These are phyloP conservation scores for Gastrolobium villosum DNA, from an alignment of 306 rosid species.

Conservation along the genomic window DNA sequence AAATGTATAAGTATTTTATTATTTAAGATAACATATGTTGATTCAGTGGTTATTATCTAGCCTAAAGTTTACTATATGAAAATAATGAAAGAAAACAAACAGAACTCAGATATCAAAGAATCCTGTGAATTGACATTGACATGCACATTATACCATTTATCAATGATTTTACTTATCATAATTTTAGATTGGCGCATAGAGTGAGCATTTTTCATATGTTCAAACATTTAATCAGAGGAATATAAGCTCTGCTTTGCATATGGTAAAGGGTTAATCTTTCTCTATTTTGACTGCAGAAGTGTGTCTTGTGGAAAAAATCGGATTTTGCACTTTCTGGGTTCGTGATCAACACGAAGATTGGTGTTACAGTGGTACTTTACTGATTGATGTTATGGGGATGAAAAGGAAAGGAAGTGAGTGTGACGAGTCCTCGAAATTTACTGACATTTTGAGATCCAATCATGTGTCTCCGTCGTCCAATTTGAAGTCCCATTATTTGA, in stretches of 20 bases:
- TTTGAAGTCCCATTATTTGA: slow-evolving; percentile 56
- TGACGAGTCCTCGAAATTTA: slow-evolving; percentile 48
- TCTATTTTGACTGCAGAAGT: too few species aligned
- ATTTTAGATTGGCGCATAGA: slow-evolving; percentile 2
- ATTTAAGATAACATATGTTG: background rate
- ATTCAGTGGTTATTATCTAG: slow-evolving; percentile 23
- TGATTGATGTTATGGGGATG: slow-evolving; percentile 71
- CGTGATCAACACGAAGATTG: too few species aligned
- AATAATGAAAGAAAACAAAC: slow-evolving; percentile 2
- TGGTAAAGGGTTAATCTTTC: too few species aligned
- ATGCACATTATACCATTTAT: slow-evolving; percentile 42
- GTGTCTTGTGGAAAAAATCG: too few species aligned
- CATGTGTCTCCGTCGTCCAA: too few species aligned
- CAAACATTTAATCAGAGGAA: background rate
- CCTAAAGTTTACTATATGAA: slow-evolving; percentile 33
- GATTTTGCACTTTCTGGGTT: too few species aligned
- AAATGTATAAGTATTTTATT: too few species aligned
- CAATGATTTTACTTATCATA: slow-evolving; percentile 23
- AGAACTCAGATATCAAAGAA: slow-evolving; percentile 20
- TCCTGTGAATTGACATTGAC: slow-evolving; percentile 41
- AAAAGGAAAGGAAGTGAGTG: slow-evolving; percentile 76
- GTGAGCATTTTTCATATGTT: slow-evolving; percentile 13
- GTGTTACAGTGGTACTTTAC: too few species aligned
- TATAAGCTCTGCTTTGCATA: too few species aligned
- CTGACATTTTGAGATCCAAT: slow-evolving; percentile 42